Evolutionary conservation across 2,329 filamentous ascomycete genomes (phyloP).

Genomic region (Diaporthe sp.): DNA sequence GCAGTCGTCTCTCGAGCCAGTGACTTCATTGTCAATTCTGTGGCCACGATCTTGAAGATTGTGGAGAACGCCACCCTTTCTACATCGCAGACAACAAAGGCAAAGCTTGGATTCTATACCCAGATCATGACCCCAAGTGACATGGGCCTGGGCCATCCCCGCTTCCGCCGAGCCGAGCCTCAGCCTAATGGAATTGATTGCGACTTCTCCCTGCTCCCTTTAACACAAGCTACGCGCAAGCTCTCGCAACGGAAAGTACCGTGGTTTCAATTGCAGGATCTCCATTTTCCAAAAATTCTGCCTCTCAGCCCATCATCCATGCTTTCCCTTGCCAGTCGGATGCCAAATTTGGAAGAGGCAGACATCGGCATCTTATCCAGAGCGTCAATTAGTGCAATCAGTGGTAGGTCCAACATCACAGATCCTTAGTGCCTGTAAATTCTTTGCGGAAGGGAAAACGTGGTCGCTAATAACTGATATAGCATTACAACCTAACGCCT

Average conservation of each 20-base stretch:
- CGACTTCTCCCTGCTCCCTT: neutral
- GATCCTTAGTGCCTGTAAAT: too few species aligned
- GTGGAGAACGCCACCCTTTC: rapidly evolving
- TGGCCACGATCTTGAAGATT: neutral
- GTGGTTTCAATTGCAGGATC: too few species aligned
- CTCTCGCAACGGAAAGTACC: neutral
- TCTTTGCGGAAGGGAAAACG: too few species aligned
- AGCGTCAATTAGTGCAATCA: rapidly evolving
- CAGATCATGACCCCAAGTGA: neutral
- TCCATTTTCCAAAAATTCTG: too few species aligned
- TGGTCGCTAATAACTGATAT: neutral
- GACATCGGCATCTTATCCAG: rapidly evolving
- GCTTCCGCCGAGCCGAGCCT: neutral
- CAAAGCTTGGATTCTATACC: neutral
- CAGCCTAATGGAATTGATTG: neutral
- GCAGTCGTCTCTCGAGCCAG: neutral
- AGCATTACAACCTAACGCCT: neutral
- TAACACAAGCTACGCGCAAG: too few species aligned
- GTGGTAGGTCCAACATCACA: neutral
- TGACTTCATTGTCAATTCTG: neutral
- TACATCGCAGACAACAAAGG: too few species aligned
- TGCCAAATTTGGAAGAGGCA: neutral
- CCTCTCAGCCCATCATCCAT: neutral
- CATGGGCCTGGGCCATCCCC: neutral
- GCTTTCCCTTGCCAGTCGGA: neutral